Base-by-base conservation (phyloP, 2,329 filamentous ascomycete species). In the Xylaria sp. region DNA sequence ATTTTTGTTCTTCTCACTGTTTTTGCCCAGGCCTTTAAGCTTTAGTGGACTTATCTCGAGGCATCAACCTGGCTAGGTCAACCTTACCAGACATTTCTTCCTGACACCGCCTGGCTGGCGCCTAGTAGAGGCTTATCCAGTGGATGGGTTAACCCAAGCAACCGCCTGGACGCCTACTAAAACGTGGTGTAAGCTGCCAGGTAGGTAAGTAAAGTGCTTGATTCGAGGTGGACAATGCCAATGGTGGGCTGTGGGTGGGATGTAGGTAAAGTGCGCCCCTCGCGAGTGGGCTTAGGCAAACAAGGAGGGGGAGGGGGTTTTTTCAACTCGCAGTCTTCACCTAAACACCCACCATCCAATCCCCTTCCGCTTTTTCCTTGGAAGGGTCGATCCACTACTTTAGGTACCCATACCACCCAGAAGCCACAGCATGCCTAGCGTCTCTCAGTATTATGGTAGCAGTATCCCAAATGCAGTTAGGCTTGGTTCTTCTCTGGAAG, bases 391-490 rank as follows among this genome's bases (percentile, higher is more conserved):
- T 39, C 58, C 59, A 62, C 59, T 25, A 23, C 52, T 37, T 28
- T 52, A 62, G 20, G 46, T 60, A 39, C 58, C 58, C 20, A 32
- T 59, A 34, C 23, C 6, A 28, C 23, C 12, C 15, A 48, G 46
- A 20, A 48, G n/a, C 41, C 15, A 46, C 41, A 46, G 41, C 41
- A 46, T 48, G 20, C 46, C n/a, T 44, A 23, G 46, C 46, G 10
- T 48, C 25, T 18, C 13, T 15, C 15, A 8, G 15, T 13, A n/a
- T 44, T 44, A 51, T 48, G 15, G 48, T 44, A 34, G 34, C n/a
- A 34, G 52, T 7, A 37, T 37, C 34, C 65, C 34, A 44, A 58
- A 63, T 67, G 37, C 8, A 51, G 66, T 60, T 50, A 58, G 34
- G 55, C 6, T n/a, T 54, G 41, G 34, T 23, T 18, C 57, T 18